Evolutionary conservation across 805 yeast species (phyloP).

Genomic region (Cyberlindnera japonica): DNA sequence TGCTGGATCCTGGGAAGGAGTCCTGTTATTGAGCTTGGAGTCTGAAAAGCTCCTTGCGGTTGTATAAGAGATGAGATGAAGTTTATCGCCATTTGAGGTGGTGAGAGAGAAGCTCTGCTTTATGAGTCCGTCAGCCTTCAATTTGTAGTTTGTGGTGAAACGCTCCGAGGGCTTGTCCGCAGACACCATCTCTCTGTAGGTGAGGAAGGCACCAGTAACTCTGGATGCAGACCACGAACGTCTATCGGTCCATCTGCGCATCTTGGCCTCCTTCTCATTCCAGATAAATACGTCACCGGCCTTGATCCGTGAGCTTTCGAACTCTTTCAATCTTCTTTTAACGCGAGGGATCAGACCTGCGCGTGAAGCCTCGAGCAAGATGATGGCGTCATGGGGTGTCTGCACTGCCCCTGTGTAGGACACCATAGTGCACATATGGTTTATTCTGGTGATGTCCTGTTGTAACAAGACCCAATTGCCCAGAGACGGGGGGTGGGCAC

Average conservation of each 20-base stretch:
- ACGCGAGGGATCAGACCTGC: conserved; percentile 54
- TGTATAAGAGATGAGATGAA: conserved; percentile 60
- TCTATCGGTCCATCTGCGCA: conserved; percentile 80
- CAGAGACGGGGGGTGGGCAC: not conserved
- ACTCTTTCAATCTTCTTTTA: conserved; percentile 52
- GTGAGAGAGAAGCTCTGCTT: conserved; percentile 63
- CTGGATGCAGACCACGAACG: conserved; percentile 70
- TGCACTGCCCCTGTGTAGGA: conserved; percentile 60
- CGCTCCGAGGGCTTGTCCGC: conserved; percentile 2
- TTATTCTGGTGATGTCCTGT: not conserved
- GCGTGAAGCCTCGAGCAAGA: conserved; percentile 63
- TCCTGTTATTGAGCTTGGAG: conserved; percentile 27
- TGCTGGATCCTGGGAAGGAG: conserved; percentile 44
- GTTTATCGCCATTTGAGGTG: conserved; percentile 47
- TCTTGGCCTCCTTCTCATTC: conserved; percentile 68
- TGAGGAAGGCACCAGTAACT: conserved; percentile 59
- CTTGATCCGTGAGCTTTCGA: conserved; percentile 44
- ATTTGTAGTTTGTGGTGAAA: conserved; percentile 26
- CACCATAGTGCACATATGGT: too few species aligned
- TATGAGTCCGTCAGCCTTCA: conserved; percentile 51
- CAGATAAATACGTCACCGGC: conserved; percentile 66
- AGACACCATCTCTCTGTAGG: conserved; percentile 57
- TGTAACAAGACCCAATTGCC: not conserved
- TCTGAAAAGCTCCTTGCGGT: conserved; percentile 29
- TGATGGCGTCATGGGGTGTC: conserved; percentile 57